phyloP scores from a whole-genome alignment of 2,329 filamentous ascomycete genomes.

The Apiospora sp. region DNA sequence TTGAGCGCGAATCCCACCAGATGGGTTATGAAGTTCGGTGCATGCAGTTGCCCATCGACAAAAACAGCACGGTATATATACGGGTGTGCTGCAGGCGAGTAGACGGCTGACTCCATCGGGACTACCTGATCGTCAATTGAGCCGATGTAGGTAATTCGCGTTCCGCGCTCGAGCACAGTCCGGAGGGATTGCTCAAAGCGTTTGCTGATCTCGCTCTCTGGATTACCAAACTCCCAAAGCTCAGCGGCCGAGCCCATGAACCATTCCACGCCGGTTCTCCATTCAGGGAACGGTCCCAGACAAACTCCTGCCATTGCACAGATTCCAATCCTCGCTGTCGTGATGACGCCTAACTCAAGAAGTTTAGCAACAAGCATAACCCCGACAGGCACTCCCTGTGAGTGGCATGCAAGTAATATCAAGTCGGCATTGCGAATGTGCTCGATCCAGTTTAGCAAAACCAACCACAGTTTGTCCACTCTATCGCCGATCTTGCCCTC shows the following conservation, averaged over 20 bases:
- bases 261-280: conserved; percentile 84
- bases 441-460: conserved; percentile 94
- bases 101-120: conserved; percentile 91
- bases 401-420: conserved; percentile 91
- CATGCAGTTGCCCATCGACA: conserved; percentile 90
- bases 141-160: conserved; percentile 85
- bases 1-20: conserved; percentile 94
- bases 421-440: conserved; percentile 88
- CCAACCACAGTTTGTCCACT: conserved; percentile 92
- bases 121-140: conserved; percentile 98
- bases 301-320: conserved; percentile 94
- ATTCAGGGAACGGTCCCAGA: conserved; percentile 90
- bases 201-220: conserved; percentile 81
- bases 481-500: conserved; percentile 91
- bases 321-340: conserved; percentile 79
- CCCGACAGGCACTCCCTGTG: conserved; percentile 92
- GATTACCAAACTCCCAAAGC: conserved; percentile 90
- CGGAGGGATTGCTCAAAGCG: conserved; percentile 81
- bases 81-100: conserved; percentile 85
- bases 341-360: conserved; percentile 87
- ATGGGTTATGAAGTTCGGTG: conserved; percentile 92
- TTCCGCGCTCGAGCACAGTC: conserved; percentile 78
- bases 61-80: conserved; percentile 97
- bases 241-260: conserved; percentile 92
- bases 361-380: conserved; percentile 93